Base-by-base conservation (phyloP, 1,139 yeast genomes). In the Pichia sp. region DNA sequence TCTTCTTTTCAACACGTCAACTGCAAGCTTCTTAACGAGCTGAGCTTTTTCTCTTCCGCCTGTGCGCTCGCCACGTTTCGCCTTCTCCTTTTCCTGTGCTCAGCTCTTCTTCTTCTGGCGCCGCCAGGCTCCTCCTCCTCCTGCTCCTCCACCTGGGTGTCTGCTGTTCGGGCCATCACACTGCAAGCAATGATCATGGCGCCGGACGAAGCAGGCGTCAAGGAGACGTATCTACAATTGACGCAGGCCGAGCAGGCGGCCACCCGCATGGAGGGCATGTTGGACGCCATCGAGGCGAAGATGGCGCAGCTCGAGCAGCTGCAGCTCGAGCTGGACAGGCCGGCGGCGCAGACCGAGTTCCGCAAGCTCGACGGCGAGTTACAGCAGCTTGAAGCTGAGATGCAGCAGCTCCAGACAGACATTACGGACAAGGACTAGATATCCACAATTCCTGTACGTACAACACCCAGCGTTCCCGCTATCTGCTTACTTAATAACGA, bases 281-380 rank as follows among this genome's bases (percentile, higher is more conserved):
- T 84, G 46, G 86, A 82, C 60, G 68, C 72, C 31, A 69, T 84
- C 47, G 88, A 84, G 61, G 75, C 73, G 34, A 80, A 78, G 60
- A 76, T 84, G 72, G 84, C 79, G 51, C 71, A 50, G n/a, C 29
- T 58, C 24, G 56, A 53, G 17, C 52, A 50, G n/a, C 20, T 56
- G 20, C 53, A 38, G 17, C 41, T 38, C 20, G 20, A 38, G 41
- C 16, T 38, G 41, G 41, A 38, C 41, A 38, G 14, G 41, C 41
- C 41, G 38, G 31, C 6, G 44, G 34, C 24, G 33, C 33, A 16
- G 17, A 38, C 41, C 6, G 41, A 38, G 41, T 38, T 38, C 16
- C 41, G 41, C 6, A 38, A 38, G 41, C 41, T 38, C 12, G 31
- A 42, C 31, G 30, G 30, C 46, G 46, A 56, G 30, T 14, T 56